These are phyloP conservation scores for Globisporangium recalcitrans DNA, from an alignment of 352 stramenopile genomes.

Conservation along the genomic window DNA sequence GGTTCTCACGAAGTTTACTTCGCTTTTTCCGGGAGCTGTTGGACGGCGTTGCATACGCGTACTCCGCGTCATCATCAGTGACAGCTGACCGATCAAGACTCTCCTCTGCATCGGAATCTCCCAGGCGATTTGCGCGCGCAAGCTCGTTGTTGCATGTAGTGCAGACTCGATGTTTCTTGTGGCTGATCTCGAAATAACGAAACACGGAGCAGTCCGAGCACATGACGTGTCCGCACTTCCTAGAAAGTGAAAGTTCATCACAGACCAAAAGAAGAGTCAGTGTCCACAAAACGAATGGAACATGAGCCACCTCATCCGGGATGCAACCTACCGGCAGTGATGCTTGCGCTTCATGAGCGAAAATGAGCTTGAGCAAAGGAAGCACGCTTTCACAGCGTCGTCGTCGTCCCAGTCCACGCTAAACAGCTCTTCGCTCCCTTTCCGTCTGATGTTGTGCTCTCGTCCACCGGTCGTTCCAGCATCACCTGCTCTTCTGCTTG, in stretches of 20 bases:
- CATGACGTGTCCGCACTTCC: constrained; percentile 62
- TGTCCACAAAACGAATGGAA: not conserved
- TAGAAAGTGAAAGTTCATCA: constrained; percentile 9
- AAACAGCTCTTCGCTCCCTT: constrained; percentile 58
- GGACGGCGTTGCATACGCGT: constrained; percentile 1
- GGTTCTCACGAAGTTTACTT: constrained; percentile 11
- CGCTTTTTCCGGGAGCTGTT: not conserved
- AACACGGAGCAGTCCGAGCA: constrained; percentile 74
- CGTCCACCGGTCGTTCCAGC: not conserved
- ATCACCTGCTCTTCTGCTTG: constrained; percentile 15
- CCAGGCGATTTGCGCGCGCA: constrained; percentile 12
- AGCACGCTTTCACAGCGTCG: constrained; percentile 33
- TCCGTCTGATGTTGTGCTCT: constrained; percentile 29
- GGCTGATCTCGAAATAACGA: constrained; percentile 49
- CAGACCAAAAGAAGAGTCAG: not conserved
- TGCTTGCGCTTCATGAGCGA: constrained; percentile 71
- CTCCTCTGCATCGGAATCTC: constrained; percentile 2
- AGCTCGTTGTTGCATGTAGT: constrained; percentile 30
- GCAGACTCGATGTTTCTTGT: constrained; percentile 67
- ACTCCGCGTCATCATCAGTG: constrained; percentile 1
- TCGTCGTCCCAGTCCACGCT: constrained; percentile 62
- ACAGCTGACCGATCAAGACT: constrained; percentile 4
- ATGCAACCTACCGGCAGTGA: constrained; percentile 59
- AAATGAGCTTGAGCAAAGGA: constrained; percentile 51
- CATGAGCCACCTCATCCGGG: too few relatives aligned